Evolutionary conservation across 305 asterid genomes (phyloP).

Genomic region (Petunia hybrid): DNA sequence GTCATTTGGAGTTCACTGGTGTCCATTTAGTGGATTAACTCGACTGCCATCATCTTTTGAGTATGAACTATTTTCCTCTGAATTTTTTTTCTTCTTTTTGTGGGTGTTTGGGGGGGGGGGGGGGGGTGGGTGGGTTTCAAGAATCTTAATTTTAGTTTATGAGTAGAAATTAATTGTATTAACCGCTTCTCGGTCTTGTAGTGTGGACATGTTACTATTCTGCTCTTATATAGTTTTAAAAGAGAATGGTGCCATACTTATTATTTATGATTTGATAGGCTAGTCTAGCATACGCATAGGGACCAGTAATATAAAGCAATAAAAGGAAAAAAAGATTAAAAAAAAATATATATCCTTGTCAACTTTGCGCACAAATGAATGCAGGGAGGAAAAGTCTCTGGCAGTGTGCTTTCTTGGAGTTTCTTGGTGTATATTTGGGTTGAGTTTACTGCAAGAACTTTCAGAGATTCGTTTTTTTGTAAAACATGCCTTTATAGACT

Average conservation of each 20-base stretch:
- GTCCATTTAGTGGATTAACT: constrained; percentile 47
- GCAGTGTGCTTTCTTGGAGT: neutral
- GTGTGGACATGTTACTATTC: neutral
- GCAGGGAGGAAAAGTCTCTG: neutral
- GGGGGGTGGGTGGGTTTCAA: no score
- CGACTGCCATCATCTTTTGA: constrained; percentile 45
- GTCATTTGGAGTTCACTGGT: constrained; percentile 54
- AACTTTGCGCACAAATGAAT: neutral
- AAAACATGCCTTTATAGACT: neutral
- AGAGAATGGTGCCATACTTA: neutral
- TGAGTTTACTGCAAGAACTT: neutral
- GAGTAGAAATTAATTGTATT: neutral
- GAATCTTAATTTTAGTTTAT: neutral
- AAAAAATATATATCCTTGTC: neutral
- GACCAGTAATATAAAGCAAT: neutral
- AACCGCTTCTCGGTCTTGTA: neutral
- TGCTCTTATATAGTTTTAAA: neutral
- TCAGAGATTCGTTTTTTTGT: neutral
- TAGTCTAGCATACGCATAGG: neutral
- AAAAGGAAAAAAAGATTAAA: no score
- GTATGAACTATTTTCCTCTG: constrained; percentile 37
- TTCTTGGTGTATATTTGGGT: neutral
- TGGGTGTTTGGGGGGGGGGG: no score
- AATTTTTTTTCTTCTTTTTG: neutral
- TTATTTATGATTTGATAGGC: neutral